Conservation (phyloP, 163 green algal species). For the Volvox carteri region DNA sequence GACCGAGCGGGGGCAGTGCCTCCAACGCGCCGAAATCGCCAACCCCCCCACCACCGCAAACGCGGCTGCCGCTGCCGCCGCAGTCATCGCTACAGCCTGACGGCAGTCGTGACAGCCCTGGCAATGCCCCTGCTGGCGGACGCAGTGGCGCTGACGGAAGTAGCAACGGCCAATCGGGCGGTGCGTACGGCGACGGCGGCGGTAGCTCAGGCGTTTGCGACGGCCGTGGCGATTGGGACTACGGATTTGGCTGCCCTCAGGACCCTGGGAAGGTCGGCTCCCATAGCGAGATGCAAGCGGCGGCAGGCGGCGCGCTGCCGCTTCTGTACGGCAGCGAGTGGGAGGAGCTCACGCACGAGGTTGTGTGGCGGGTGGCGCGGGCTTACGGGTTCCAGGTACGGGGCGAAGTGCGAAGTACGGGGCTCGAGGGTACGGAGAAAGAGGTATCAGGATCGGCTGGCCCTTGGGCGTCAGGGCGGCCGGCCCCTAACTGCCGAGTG, state of each 20-base stretch:
- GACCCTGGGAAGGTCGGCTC: background rate
- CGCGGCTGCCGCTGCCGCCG: no score
- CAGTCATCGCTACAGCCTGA: background rate
- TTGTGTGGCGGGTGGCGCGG: conserved; percentile 68
- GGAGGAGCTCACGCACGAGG: conserved; percentile 49
- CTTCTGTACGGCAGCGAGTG: conserved; percentile 17
- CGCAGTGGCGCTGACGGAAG: background rate
- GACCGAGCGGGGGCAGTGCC: background rate
- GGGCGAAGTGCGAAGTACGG: no score
- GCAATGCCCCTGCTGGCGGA: background rate
- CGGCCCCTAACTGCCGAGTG: no score
- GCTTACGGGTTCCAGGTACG: conserved; percentile 74
- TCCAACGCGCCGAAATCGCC: background rate
- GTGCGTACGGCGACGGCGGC: background rate
- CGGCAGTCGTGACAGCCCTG: no score
- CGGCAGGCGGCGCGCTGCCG: conserved; percentile 16
- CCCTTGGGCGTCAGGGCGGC: no score
- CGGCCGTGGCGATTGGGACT: background rate
- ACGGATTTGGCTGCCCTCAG: background rate
- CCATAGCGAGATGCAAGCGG: conserved; percentile 1
- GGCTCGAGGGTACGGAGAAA: no score
- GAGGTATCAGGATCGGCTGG: no score
- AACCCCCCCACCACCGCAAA: background rate
- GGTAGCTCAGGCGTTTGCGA: background rate
- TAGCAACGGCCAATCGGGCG: no score